Conservation (phyloP, 345 rosid species). For the Lumnitzera racemosa region DNA sequence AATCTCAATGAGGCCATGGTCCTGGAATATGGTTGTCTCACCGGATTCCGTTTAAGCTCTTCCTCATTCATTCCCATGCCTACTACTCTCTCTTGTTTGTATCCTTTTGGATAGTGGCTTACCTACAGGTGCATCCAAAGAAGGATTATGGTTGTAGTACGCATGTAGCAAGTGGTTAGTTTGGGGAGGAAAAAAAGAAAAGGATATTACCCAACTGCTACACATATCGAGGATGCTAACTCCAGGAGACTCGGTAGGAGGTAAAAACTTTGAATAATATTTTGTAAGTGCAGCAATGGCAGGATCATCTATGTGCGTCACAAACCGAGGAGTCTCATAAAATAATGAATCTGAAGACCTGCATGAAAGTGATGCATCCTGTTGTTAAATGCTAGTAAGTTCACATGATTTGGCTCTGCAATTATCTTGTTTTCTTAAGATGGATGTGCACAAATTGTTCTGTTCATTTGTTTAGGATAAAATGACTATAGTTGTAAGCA, state of each 20-base stretch:
- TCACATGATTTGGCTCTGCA: too few relatives aligned
- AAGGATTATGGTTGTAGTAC: not conserved
- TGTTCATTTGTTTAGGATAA: too few relatives aligned
- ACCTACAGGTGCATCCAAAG: slow-evolving; percentile 35
- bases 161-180: not conserved
- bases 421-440: too few relatives aligned
- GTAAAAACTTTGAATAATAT: slow-evolving; percentile 69
- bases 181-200: not conserved
- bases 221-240: slow-evolving; percentile 83
- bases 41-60: slow-evolving; percentile 73
- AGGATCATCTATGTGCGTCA: slow-evolving; percentile 86
- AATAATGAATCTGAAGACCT: slow-evolving; percentile 73
- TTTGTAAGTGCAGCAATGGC: slow-evolving; percentile 84
- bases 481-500: too few relatives aligned
- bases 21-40: slow-evolving; percentile 13
- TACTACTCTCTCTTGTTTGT: slow-evolving; percentile 67
- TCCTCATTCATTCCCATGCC: slow-evolving; percentile 89
- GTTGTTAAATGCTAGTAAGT: too few relatives aligned
- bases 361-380: slow-evolving; percentile 4
- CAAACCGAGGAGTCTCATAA: slow-evolving; percentile 81
- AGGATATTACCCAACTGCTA: slow-evolving; percentile 79
- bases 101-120: slow-evolving; percentile 87
- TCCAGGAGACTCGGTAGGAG: slow-evolving; percentile 72
- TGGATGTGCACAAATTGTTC: too few relatives aligned
- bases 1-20: not conserved